Evolutionary conservation across 495 filamentous ascomycete genomes (phyloP).

Genomic region (Trichoderma virens): DNA sequence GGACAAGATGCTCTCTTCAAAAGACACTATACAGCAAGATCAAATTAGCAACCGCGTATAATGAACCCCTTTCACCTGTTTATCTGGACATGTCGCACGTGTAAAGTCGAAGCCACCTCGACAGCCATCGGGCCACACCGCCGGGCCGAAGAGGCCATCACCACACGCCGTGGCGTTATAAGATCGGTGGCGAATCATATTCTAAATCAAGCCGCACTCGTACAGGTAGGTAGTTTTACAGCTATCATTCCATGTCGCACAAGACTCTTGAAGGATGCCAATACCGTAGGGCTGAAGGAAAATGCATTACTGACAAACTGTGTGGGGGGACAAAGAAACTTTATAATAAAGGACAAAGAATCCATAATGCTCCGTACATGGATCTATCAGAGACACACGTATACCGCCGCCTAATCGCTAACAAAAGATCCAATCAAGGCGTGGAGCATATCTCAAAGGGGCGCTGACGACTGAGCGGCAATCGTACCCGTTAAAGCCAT

Average conservation of each 20-base stretch:
- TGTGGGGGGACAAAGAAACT: not conserved
- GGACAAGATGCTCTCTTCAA: conserved; percentile 5
- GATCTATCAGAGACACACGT: not conserved
- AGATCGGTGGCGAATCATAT: not conserved
- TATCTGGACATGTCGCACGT: not conserved
- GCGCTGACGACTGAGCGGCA: not conserved
- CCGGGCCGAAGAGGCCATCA: not conserved
- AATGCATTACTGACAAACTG: not conserved
- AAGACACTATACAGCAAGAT: not conserved
- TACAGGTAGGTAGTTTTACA: too few species aligned
- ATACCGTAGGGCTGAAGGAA: not conserved
- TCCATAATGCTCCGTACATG: too few species aligned
- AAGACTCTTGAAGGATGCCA: not conserved
- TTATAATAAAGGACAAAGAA: not conserved
- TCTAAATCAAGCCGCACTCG: not conserved
- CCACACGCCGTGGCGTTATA: not conserved
- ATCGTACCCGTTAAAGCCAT: not conserved
- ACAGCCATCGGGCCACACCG: not conserved
- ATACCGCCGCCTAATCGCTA: not conserved
- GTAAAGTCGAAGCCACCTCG: conserved; percentile 11
- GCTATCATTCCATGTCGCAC: not conserved
- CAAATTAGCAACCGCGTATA: not conserved
- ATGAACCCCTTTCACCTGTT: not conserved
- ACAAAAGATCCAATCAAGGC: not conserved
- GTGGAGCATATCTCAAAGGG: not conserved